A percentile compares a stretch with the other conserved stretches of the same genome.
Conservation (phyloP, 1,139 yeast species). For the Lodderomyces theae region DNA sequence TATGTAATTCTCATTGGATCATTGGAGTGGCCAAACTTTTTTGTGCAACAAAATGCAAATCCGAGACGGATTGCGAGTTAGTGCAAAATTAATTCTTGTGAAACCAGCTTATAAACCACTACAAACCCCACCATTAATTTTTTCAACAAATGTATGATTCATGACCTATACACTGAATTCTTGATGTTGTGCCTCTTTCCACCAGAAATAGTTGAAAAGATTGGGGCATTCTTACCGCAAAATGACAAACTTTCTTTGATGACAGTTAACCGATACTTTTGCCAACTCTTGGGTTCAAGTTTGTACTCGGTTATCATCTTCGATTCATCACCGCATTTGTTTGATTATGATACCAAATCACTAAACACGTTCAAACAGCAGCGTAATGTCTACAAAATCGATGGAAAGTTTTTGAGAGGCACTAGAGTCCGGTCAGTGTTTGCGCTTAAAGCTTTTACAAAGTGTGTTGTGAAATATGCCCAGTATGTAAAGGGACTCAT, state of each 20-base stretch:
- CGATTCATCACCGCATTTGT: conserved; percentile 19
- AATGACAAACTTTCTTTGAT: conserved; percentile 20
- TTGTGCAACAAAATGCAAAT: conserved; percentile 4
- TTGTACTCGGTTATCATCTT: conserved; percentile 22
- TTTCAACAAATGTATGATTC: too few relatives aligned
- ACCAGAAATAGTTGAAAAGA: conserved; percentile 19
- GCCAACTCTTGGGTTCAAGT: conserved; percentile 18
- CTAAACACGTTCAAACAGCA: conserved; percentile 7
- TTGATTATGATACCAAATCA: conserved; percentile 8
- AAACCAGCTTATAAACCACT: too few relatives aligned
- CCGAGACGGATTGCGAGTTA: conserved; percentile 6
- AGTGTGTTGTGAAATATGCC: conserved; percentile 15
- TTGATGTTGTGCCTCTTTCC: conserved; percentile 22
- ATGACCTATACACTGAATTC: too few relatives aligned
- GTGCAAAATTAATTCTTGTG: too few relatives aligned
- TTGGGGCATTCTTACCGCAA: conserved; percentile 18
- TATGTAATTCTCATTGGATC: neutral
- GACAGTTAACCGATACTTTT: conserved; percentile 17
- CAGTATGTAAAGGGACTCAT: conserved; percentile 16
- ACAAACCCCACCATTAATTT: too few relatives aligned
- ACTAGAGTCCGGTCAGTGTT: conserved; percentile 19
- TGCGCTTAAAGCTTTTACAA: conserved; percentile 22
- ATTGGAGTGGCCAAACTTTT: conserved; percentile 3
- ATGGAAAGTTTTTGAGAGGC: conserved; percentile 6
- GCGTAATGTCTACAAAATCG: conserved; percentile 8